Evolutionary conservation across 139 green algal species (phyloP), one percentile per base, ranked within the genome.

Genomic region (Trebouxia sp.): DNA sequence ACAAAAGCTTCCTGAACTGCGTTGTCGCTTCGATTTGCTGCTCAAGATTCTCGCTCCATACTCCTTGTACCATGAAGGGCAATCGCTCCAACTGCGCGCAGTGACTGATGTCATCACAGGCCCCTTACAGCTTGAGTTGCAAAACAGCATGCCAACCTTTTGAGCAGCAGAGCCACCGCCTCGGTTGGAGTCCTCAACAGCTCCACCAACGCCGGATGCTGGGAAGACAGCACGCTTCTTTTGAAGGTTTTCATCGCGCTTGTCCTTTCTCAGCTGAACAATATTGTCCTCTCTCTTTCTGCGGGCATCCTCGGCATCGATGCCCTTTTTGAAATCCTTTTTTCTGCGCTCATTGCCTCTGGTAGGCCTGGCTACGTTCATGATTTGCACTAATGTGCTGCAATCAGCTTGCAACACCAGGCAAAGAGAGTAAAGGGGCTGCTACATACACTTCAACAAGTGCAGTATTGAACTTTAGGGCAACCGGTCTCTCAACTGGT

Each of bases 1-100:
- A 99, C 1, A 99, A 87, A 26, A 99, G 92, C 89, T 99, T 99
- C 35, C 97, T 86, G 88, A 99, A 99, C 82, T 95, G 91, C 32
- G 91, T 94, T 12, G 97, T 99, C 6, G 96, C 95, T 66, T 99
- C 97, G 35, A 98, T 92, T 87, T 99, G 96, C 30, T 95, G 85
- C 38, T 93, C 66, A 1, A 91, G 85, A 82, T 95, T 92, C 45
- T 94, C 84, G 32, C 85, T 92, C 80, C 90, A 96, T 1, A 99
- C 89, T n/a, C 92, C 93, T 65, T 92, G 82, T 56, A 99, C 96
- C 95, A 98, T 98, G n/a, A 87, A 80, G 0, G 96, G 95, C 47
- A 99, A 87, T 76, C 91, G 92, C 65, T 98, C 96, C 65, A 99
- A 90, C 93, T 98, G 90, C 83, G 84, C 26, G 24, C 3, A 8